These are phyloP conservation scores for Botryosphaeria dothidea DNA, from an alignment of 2,329 filamentous ascomycete species.

Conservation along the genomic window DNA sequence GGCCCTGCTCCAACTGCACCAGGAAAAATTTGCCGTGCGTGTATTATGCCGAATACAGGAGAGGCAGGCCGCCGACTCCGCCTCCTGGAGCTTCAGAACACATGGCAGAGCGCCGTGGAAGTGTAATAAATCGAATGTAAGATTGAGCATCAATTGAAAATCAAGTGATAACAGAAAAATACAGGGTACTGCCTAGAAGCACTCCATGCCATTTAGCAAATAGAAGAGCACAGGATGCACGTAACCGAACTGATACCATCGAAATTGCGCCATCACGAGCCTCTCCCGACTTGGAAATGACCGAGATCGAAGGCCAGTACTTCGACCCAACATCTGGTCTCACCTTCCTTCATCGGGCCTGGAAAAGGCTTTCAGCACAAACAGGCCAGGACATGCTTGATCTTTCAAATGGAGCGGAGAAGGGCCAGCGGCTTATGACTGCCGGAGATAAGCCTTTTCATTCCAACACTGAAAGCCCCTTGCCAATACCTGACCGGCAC, in stretches of 20 bases:
- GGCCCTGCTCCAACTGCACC: slow-evolving; percentile 29
- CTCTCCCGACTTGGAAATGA: slow-evolving; percentile 28
- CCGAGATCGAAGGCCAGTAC: slow-evolving; percentile 57
- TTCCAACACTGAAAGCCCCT: slow-evolving; percentile 30
- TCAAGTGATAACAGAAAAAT: too few species aligned
- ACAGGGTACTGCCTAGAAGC: background rate
- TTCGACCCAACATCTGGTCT: slow-evolving; percentile 55
- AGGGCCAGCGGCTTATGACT: slow-evolving; percentile 49
- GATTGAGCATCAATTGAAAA: too few species aligned
- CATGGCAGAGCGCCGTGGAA: too few species aligned
- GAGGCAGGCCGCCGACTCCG: slow-evolving; percentile 30
- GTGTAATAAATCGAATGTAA: too few species aligned
- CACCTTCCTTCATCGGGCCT: slow-evolving; percentile 64
- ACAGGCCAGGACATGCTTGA: slow-evolving; percentile 31
- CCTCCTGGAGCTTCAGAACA: background rate
- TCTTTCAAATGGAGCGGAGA: slow-evolving; percentile 25
- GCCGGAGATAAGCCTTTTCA: slow-evolving; percentile 55
- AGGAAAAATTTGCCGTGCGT: slow-evolving; percentile 25
- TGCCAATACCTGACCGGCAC: slow-evolving; percentile 39
- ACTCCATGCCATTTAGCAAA: background rate
- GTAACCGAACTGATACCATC: background rate
- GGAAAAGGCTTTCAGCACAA: slow-evolving; percentile 65
- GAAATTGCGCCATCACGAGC: background rate
- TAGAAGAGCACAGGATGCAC: background rate
- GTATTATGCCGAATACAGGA: slow-evolving; percentile 30